Conservation (phyloP, 257 asterid genomes). For the Mitragyna speciosa region DNA sequence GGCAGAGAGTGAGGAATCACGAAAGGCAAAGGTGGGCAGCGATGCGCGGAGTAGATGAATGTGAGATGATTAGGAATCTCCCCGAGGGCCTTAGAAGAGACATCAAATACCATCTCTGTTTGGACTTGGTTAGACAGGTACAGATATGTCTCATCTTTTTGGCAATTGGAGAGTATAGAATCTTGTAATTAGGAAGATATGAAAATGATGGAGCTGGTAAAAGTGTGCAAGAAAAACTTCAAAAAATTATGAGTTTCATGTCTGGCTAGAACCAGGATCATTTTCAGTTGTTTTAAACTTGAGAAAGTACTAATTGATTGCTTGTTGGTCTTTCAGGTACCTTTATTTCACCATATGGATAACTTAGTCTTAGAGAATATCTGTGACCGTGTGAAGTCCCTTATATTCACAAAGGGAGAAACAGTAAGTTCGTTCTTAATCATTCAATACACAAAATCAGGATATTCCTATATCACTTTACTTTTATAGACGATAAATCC, state of each 20-base stretch:
- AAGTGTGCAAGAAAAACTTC: background rate
- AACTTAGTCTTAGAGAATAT: constrained; percentile 85
- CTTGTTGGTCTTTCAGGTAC: constrained; percentile 52
- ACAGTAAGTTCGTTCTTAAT: constrained; percentile 43
- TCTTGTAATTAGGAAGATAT: background rate
- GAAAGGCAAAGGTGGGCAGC: constrained; percentile 98
- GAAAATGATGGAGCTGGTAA: background rate
- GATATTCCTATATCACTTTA: background rate
- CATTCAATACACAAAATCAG: background rate
- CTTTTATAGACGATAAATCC: background rate
- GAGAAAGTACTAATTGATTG: background rate
- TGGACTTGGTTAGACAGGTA: constrained; percentile 92
- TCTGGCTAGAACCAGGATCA: background rate
- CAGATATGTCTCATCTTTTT: no score
- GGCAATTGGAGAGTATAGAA: background rate
- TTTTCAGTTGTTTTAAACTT: background rate
- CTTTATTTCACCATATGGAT: constrained; percentile 95
- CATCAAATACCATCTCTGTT: constrained; percentile 87
- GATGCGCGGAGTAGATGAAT: constrained; percentile 93
- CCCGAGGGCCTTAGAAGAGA: constrained; percentile 93
- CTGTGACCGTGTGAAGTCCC: constrained; percentile 90
- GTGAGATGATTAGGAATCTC: constrained; percentile 80
- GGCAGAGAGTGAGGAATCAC: constrained; percentile 80
- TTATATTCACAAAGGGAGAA: constrained; percentile 92
- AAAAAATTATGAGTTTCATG: no score